Conservation (phyloP, 2,329 filamentous ascomycete genomes). For the Salinomyces thailandicus region DNA sequence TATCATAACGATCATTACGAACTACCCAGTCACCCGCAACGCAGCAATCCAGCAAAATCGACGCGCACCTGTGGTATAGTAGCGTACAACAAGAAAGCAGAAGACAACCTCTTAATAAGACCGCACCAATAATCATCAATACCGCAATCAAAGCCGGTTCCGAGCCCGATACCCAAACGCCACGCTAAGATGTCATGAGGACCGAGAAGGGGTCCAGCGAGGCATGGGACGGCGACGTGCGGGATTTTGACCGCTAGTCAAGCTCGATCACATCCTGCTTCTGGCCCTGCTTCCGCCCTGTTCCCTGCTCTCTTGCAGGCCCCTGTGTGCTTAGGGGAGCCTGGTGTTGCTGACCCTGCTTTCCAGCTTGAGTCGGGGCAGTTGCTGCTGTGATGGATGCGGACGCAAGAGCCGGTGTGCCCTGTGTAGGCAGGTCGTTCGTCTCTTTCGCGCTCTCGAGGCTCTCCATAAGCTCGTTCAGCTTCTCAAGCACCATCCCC, state of each 20-base stretch:
- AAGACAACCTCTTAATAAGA: not conserved
- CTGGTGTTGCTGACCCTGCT: not conserved
- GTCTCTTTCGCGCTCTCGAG: constrained; percentile 13
- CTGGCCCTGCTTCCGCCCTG: not conserved
- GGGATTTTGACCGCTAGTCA: not conserved
- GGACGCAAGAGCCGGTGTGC: no score
- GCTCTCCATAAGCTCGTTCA: constrained; percentile 30
- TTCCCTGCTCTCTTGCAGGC: not conserved
- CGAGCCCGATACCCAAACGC: no score
- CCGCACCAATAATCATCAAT: not conserved
- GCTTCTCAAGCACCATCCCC: constrained; percentile 25
- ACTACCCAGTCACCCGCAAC: not conserved
- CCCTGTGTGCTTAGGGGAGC: not conserved
- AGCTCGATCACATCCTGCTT: not conserved
- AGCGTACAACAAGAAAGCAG: not conserved
- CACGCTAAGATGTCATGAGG: not conserved
- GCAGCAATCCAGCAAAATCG: not conserved
- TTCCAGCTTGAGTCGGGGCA: not conserved
- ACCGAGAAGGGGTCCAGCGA: not conserved
- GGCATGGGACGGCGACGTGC: not conserved
- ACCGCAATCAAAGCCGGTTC: no score
- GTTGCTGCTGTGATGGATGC: not conserved
- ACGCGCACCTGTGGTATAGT: not conserved
- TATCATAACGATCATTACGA: not conserved
- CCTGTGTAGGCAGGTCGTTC: not conserved